Evolutionary conservation across 805 yeast species (phyloP).

Genomic region (Kuraishia floccosa): DNA sequence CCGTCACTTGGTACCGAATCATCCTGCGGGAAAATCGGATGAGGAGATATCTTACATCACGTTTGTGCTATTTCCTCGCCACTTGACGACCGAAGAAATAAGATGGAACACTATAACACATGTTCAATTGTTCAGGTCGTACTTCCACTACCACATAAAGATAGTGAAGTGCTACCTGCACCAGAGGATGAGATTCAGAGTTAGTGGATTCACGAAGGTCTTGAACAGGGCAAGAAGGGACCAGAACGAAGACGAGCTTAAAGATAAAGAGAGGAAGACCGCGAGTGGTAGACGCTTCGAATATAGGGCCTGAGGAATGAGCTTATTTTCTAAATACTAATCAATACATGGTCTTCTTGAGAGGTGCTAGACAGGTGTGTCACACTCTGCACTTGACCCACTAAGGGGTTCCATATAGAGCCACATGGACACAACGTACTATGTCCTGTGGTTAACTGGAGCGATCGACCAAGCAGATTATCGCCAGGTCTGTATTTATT

Average conservation of each 20-base stretch:
- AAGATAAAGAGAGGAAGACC: conserved; percentile 39
- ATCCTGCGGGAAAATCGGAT: conserved; percentile 22
- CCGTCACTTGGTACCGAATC: conserved; percentile 25
- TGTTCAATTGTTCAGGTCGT: conserved; percentile 85
- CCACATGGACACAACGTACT: no score
- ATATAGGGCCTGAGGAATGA: conserved; percentile 13
- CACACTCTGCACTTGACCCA: no score
- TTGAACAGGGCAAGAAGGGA: conserved; percentile 96
- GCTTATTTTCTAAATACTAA: no score
- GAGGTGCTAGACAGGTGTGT: no score
- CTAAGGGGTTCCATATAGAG: no score
- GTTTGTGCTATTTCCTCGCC: conserved; percentile 76
- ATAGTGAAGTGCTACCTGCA: conserved; percentile 98
- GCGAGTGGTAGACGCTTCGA: conserved; percentile 65
- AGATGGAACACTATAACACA: conserved; percentile 85
- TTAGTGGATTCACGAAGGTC: conserved; percentile 86
- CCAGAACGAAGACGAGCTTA: conserved; percentile 55
- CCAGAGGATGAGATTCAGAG: conserved; percentile 95
- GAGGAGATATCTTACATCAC: conserved; percentile 36
- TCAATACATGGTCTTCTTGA: no score
- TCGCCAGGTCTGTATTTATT: no score
- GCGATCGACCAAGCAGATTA: no score
- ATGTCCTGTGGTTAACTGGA: no score
- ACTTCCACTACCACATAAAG: conserved; percentile 97
- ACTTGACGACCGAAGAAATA: conserved; percentile 44